Evolutionary conservation across 225 moss, liverwort and hornwort species (phyloP).

Genomic region (Thuidium tamariscinum): DNA sequence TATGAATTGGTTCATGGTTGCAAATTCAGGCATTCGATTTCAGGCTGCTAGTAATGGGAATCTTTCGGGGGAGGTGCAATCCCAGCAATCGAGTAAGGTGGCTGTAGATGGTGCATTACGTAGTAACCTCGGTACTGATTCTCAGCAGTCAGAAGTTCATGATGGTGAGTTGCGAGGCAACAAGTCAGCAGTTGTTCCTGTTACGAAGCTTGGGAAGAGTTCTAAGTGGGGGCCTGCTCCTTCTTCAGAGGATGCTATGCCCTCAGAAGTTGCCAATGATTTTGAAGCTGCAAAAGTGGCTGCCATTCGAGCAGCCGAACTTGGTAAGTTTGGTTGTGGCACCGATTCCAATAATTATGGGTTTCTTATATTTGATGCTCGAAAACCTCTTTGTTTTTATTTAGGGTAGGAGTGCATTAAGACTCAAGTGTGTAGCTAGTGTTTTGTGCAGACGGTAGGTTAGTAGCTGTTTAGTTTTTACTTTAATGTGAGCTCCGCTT

Average conservation of each 20-base stretch:
- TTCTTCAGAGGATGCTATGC: slow-evolving; percentile 26
- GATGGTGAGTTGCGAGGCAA: slow-evolving; percentile 35
- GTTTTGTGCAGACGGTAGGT: neutral
- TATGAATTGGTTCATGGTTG: neutral
- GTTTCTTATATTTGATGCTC: neutral
- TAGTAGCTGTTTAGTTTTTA: neutral
- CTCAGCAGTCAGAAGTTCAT: slow-evolving; percentile 22
- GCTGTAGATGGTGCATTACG: slow-evolving; percentile 5
- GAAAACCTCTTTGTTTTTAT: neutral
- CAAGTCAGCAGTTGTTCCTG: slow-evolving; percentile 12
- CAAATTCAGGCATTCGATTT: slow-evolving; percentile 19
- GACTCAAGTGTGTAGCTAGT: neutral
- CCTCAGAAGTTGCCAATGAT: slow-evolving; percentile 66
- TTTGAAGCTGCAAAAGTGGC: slow-evolving; percentile 88
- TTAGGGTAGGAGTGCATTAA: neutral
- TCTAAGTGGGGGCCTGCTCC: slow-evolving; percentile 93
- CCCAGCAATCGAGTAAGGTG: slow-evolving; percentile 9
- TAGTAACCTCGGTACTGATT: slow-evolving; percentile 1
- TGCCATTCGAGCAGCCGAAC: slow-evolving; percentile 90
- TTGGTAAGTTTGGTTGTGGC: slow-evolving; percentile 43
- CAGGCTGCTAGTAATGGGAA: slow-evolving; percentile 18
- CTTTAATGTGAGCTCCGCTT: neutral
- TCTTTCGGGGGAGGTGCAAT: slow-evolving; percentile 10
- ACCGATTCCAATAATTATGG: neutral
- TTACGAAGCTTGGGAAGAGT: slow-evolving; percentile 45